Percentiles rank a stretch among this genome's conserved stretches.
Evolutionary conservation across 2,329 filamentous ascomycete genomes (phyloP).

Genomic region (Cladosporium colombiae): DNA sequence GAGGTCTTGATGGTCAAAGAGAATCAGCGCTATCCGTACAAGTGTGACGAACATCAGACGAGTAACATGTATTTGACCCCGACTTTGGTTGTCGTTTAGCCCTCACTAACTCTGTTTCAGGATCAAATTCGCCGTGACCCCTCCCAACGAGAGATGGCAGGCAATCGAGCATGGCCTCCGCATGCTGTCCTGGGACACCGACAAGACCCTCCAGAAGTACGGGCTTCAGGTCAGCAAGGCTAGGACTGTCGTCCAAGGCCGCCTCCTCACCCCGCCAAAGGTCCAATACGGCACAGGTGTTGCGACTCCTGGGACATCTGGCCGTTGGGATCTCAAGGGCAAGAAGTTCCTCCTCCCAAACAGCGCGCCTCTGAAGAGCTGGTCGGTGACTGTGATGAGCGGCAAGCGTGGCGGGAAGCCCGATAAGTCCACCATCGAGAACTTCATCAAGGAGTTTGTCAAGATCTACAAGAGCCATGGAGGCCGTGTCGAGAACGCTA

Average conservation of each 20-base stretch:
- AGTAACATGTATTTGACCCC: slow-evolving; percentile 66
- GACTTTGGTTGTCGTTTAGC: no score
- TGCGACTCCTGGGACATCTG: slow-evolving; percentile 63
- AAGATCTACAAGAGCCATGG: slow-evolving; percentile 63
- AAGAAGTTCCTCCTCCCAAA: slow-evolving; percentile 76
- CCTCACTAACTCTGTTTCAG: background rate
- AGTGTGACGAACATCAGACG: slow-evolving; percentile 66
- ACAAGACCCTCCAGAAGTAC: slow-evolving; percentile 71
- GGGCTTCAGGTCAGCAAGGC: slow-evolving; percentile 67
- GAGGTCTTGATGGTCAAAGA: slow-evolving; percentile 55
- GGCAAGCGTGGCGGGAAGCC: slow-evolving; percentile 52
- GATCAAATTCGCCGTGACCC: slow-evolving; percentile 81
- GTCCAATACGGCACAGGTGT: slow-evolving; percentile 63
- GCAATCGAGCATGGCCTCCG: slow-evolving; percentile 69
- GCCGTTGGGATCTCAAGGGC: slow-evolving; percentile 84
- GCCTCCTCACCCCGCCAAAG: slow-evolving; percentile 68
- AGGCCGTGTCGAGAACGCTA: slow-evolving; percentile 52
- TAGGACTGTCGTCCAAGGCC: slow-evolving; percentile 66
- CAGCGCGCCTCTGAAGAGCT: slow-evolving; percentile 58
- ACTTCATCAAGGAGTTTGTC: slow-evolving; percentile 63
- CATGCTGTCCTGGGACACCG: slow-evolving; percentile 66
- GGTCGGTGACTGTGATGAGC: slow-evolving; percentile 72
- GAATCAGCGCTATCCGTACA: slow-evolving; percentile 60
- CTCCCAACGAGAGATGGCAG: slow-evolving; percentile 65
- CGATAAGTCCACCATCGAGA: slow-evolving; percentile 47